A percentile compares a stretch with the other conserved stretches of the same genome.
These are phyloP conservation scores for Colletotrichum sp. DNA, from an alignment of 2,329 filamentous ascomycete species.

Conservation along the genomic window DNA sequence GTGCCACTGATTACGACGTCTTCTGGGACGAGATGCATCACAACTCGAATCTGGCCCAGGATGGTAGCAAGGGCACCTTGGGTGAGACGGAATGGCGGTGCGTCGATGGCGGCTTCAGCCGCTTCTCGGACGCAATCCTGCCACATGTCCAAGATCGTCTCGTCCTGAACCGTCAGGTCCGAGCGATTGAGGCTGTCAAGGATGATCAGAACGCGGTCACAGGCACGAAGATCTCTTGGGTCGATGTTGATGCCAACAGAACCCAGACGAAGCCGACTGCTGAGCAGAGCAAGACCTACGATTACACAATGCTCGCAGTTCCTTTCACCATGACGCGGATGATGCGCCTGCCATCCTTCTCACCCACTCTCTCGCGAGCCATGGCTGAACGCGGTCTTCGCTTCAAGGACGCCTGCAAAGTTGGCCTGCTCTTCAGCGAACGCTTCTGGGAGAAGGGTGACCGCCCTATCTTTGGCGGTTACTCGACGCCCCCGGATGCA, in stretches of 20 bases:
- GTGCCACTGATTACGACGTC: slow-evolving; percentile 31
- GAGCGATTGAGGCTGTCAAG: slow-evolving; percentile 54
- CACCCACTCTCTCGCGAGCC: slow-evolving; percentile 41
- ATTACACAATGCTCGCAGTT: slow-evolving; percentile 65
- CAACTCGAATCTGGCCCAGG: slow-evolving; percentile 35
- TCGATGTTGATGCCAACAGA: slow-evolving; percentile 50
- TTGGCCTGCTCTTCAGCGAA: slow-evolving; percentile 67
- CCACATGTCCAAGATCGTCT: slow-evolving; percentile 64
- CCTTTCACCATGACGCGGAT: slow-evolving; percentile 66
- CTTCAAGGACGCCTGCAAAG: slow-evolving; percentile 49
- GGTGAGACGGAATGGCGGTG: slow-evolving; percentile 24
- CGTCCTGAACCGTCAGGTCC: slow-evolving; percentile 60
- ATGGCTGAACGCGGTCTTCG: slow-evolving; percentile 38
- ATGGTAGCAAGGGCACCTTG: slow-evolving; percentile 28
- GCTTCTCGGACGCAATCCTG: slow-evolving; percentile 65
- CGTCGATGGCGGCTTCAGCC: slow-evolving; percentile 43
- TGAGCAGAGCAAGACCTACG: slow-evolving; percentile 53
- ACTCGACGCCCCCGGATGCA: slow-evolving; percentile 58
- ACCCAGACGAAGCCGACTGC: slow-evolving; percentile 39
- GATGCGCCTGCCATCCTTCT: slow-evolving; percentile 38
- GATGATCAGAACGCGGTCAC: background rate
- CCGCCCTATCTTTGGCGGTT: slow-evolving; percentile 63
- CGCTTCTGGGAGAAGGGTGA: slow-evolving; percentile 54
- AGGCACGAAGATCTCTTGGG: background rate
- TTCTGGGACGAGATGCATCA: slow-evolving; percentile 38